phyloP scores from a whole-genome alignment of 257 asterid species.

The Przewalskia tangutica region DNA sequence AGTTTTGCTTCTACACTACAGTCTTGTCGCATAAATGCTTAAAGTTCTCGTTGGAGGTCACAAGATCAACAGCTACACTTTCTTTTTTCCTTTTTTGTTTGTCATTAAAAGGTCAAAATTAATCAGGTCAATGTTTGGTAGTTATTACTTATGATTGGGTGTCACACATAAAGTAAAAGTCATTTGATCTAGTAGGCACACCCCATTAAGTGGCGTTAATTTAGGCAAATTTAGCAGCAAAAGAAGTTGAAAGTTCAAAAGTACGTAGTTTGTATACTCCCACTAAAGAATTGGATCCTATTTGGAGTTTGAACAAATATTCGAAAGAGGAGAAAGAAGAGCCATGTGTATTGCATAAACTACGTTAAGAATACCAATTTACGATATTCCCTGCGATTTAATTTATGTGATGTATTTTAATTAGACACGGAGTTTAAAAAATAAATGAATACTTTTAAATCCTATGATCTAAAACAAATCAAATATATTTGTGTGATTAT shows the following conservation, averaged over 20 bases:
- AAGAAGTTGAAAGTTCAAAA: background rate
- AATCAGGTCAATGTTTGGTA: background rate
- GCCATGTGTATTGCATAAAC: background rate
- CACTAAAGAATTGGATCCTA: background rate
- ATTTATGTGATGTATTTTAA: too few relatives aligned
- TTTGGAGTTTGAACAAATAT: background rate
- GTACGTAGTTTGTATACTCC: background rate
- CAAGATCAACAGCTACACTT: background rate
- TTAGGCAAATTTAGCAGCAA: background rate
- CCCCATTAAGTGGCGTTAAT: background rate
- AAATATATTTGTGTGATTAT: too few relatives aligned
- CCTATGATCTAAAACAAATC: too few relatives aligned
- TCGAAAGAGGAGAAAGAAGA: background rate
- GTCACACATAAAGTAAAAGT: background rate
- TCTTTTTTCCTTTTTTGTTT: background rate
- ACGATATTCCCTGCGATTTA: too few relatives aligned
- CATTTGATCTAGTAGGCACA: background rate
- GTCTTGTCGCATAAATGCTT: background rate
- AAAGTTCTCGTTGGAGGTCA: background rate
- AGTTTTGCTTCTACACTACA: too few relatives aligned
- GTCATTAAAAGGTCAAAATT: background rate
- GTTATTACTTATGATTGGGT: background rate
- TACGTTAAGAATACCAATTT: background rate
- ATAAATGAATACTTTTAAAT: too few relatives aligned
- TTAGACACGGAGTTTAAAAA: too few relatives aligned